Evolutionary conservation across 2,329 filamentous ascomycete genomes (phyloP), one percentile per base, ranked within the genome.

Genomic region (Cladobotryum mycophilum): DNA sequence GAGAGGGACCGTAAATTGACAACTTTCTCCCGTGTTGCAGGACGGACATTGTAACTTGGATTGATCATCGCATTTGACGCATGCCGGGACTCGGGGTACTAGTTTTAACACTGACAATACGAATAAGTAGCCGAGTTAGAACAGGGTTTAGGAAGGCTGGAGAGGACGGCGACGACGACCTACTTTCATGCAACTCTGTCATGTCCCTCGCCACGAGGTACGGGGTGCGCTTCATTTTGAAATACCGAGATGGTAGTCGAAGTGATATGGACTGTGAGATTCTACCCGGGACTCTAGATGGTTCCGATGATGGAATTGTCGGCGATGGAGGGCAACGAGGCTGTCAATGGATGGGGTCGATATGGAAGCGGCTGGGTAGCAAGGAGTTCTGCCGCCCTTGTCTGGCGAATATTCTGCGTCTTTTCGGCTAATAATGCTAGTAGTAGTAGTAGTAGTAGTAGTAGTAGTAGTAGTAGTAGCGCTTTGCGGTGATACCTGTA

Each of bases 51-150:
- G 53, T 36, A 70, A 62, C 49, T 66, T 34, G 64, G 72, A 47
- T 62, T 55, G 60, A 45, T 70, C 67, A 25, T 72, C 69, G 60
- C 78, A 81, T 41, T 69, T 57, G 9, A 77, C 66, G 56, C 77
- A 81, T 36, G 25, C 44, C 15, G 66, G 64, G 47, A 70, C 65
- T 60, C 75, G 67, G 36, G 64, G 68, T 14, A 69, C 57, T 41
- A 77, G 64, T 46, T 60, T 59, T 48, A 67, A 57, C 35, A 61
- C 64, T 68, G 40, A 8, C 15, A 12, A 25, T 41, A 25, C n/a
- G 33, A n/a, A 17, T 51, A 43, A 47, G 46, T 18, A 15, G 45
- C 25, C 25, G 2, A 11, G 8, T 8, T 3, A 30, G 25, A 30
- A 30, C 6, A 30, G 25, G 25, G 25, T 11, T 11, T 7, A 30